Conservation (phyloP, 2,329 filamentous ascomycete genomes). For the Fusarium sp. region DNA sequence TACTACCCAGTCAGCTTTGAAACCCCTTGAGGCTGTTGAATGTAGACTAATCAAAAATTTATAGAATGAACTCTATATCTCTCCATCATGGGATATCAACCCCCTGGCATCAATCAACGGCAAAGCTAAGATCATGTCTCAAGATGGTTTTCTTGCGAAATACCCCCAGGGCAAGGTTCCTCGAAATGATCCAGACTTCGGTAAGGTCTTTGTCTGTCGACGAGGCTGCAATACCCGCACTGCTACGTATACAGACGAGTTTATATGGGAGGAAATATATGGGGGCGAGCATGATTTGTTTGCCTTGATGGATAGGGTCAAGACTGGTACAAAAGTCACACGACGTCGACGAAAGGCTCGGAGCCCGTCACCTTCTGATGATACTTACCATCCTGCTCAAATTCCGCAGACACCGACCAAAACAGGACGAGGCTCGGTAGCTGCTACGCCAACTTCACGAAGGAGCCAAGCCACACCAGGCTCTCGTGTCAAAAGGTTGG, state of each 20-base stretch:
- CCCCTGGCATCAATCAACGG: conserved; percentile 90
- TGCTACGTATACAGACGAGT: conserved; percentile 90
- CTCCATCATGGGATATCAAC: conserved; percentile 86
- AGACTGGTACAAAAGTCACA: conserved; percentile 77
- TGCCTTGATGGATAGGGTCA: conserved; percentile 72
- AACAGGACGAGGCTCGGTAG: conserved; percentile 39
- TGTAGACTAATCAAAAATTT: neutral
- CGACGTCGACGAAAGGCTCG: conserved; percentile 46
- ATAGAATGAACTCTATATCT: conserved; percentile 92
- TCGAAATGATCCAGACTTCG: conserved; percentile 76
- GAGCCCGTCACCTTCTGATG: conserved; percentile 47
- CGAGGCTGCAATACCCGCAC: conserved; percentile 90
- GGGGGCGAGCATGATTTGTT: conserved; percentile 71
- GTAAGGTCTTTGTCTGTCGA: conserved; percentile 90
- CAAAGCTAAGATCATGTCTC: conserved; percentile 83
- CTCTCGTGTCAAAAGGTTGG: conserved; percentile 47
- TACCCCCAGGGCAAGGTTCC: conserved; percentile 82
- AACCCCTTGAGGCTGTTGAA: neutral
- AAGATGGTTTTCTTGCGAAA: conserved; percentile 69
- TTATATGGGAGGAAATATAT: conserved; percentile 89
- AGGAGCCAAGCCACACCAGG: conserved; percentile 45
- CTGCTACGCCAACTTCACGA: conserved; percentile 46
- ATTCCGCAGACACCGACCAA: conserved; percentile 54
- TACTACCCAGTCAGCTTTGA: conserved; percentile 68
- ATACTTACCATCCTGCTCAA: conserved; percentile 48